Percentiles rank a stretch among this genome's conserved stretches.
phyloP scores from a whole-genome alignment of 768 basidiomycete genomes.

The Candolleomyces efflorescens region DNA sequence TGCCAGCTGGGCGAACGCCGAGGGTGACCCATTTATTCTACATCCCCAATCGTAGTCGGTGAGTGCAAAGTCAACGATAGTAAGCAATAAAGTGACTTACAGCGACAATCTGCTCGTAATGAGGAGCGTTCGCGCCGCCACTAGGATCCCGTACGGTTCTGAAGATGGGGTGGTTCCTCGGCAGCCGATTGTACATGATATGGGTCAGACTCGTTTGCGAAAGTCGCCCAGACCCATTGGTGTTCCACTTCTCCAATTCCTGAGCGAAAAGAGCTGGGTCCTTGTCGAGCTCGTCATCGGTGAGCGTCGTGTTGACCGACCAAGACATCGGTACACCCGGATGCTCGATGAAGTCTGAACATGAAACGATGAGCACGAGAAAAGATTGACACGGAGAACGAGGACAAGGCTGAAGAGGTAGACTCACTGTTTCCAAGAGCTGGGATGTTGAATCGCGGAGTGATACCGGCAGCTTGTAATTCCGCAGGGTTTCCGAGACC shows the following conservation, averaged over 20 bases:
- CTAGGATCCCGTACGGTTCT: conserved; percentile 21
- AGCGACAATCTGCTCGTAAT: conserved; percentile 29
- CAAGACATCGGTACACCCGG: not conserved
- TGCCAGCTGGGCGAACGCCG: too few relatives aligned
- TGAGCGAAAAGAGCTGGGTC: not conserved
- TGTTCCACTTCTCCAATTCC: conserved; percentile 14
- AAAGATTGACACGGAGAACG: too few relatives aligned
- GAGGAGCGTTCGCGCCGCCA: conserved; percentile 26
- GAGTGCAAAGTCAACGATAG: too few relatives aligned
- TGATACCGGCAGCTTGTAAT: conserved; percentile 19
- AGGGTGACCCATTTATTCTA: too few relatives aligned
- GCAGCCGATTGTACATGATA: conserved; percentile 18
- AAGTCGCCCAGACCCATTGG: conserved; percentile 17
- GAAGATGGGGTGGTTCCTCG: conserved; percentile 13
- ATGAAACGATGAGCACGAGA: not conserved
- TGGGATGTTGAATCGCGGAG: conserved; percentile 24
- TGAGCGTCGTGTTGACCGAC: not conserved
- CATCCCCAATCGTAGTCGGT: too few relatives aligned
- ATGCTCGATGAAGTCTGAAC: conserved; percentile 26
- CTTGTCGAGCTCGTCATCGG: conserved; percentile 3
- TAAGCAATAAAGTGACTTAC: conserved; percentile 14
- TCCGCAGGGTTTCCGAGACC: conserved; percentile 27
- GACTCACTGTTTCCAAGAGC: conserved; percentile 27
- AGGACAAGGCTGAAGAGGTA: too few relatives aligned
- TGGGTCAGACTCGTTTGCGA: conserved; percentile 15